Evolutionary conservation across 352 stramenopile genomes (phyloP), one percentile per base, ranked within the genome.

Genomic region (Globisporangium nodosum): DNA sequence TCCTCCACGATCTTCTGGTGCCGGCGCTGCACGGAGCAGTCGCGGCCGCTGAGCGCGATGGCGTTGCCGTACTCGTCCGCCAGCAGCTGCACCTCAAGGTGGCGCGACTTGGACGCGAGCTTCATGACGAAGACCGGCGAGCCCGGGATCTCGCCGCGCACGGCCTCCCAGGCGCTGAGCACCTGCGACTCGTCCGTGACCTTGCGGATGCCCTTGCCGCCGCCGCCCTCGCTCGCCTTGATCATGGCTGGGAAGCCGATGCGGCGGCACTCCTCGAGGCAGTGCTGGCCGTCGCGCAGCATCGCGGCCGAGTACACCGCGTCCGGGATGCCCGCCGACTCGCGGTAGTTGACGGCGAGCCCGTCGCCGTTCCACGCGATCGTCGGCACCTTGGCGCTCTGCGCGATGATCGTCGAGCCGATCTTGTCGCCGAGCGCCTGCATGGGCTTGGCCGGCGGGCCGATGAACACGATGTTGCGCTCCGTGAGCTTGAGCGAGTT

Each of bases 1-100:
- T 99, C 98, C 81, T 99, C 97, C 58, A 99, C 98, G 66, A 99
- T 99, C 84, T 99, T 99, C 81, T 99, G 98, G 78, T 99, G 97
- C 39, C 98, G 87, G 64, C 97, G 84, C 78, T 99, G 97, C 21
- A 99, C 96, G 27, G 95, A 99, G 80, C 98, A 99, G 85, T 99
- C 98, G 62, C 98, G 91, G 15, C 97, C 97, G 70, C 97, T 99
- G 18, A 99, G 81, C 11, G 98, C 96, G 65, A 99, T 98, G 37
- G 96, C 97, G 64, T 99, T 93, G 50, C 97, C 97, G 70, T 99
- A 99, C 52, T 97, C 88, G 74, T 99, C 98, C 0, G 97, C 97
- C 39, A 99, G 74, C 18, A 99, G 73, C 79, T 99, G 98, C 42
- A 99, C 97, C 75, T 99, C 97, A 43, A 99, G 85, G 74, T 99